Evolutionary conservation across 345 rosid species (phyloP), one percentile per base, ranked within the genome.

Genomic region (Aegle marmelos): DNA sequence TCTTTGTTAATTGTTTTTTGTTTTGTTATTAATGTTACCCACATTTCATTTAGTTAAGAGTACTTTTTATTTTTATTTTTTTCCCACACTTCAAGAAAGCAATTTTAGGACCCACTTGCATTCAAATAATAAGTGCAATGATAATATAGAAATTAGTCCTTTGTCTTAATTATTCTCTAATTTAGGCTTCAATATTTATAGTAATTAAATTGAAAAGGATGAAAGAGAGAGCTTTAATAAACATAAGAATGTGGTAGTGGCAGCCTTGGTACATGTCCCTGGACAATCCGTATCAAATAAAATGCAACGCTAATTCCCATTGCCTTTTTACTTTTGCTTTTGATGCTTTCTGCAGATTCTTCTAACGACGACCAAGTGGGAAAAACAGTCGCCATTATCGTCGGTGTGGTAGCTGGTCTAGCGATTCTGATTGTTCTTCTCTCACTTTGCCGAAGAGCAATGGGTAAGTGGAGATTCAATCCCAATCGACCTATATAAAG

Each of bases 361-460:
- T 81, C 88, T 72, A 80, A 80, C 58, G 90, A 84, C 45, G 99
- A 93, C 79, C 74, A 85, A 41, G 86, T 79, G 58, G 98, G 98
- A 1, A 93, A 89, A 87, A 86, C 97, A 31, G 93, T 93, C 0
- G 94, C 99, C 71, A 91, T 93, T 6, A 88, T 90, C 45, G 93
- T 95, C 16, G 99, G 99, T 56, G 86, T 82, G 39, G 71, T 95
- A 45, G 97, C 93, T 48, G 96, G 90, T 72, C 77, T 92, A 1
- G 92, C 96, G 19, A 72, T 92, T 82, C 84, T 95, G 1, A 82
- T 95, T 7, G 87, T 95, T 79, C 84, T 92, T 24, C 98, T 93
- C 79, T 93, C 98, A 24, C 65, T 95, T 19, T 93, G 99, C 85
- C 71, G 89, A 76, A 89, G 70, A 80, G 64, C 91, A 19, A 81